Percentiles rank a stretch among this genome's conserved stretches.
Evolutionary conservation across 345 rosid species (phyloP).

Genomic region (Acer campestre): DNA sequence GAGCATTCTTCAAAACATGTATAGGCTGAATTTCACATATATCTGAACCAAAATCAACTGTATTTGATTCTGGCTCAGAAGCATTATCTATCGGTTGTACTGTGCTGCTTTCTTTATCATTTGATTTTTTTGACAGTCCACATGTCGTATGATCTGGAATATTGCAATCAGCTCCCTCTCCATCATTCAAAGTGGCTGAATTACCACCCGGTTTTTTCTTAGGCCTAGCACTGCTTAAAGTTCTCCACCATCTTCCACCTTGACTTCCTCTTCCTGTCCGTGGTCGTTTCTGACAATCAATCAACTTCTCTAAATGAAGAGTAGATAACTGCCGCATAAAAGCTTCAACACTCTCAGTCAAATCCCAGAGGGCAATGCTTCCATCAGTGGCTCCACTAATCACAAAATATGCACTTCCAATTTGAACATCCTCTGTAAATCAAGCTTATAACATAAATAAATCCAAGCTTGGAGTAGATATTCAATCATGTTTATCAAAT

Average conservation of each 20-base stretch:
- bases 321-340: slow-evolving; percentile 59
- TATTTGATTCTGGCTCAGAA: slow-evolving; percentile 32
- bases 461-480: neutral
- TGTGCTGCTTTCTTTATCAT: slow-evolving; percentile 21
- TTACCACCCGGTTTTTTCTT: slow-evolving; percentile 30
- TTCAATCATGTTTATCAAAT: neutral
- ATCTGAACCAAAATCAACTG: slow-evolving; percentile 38
- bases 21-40: slow-evolving; percentile 62
- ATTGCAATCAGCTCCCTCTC: slow-evolving; percentile 19
- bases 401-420: slow-evolving; percentile 53
- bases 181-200: slow-evolving; percentile 21
- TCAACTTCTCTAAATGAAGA: slow-evolving; percentile 53
- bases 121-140: slow-evolving; percentile 21
- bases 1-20: slow-evolving; percentile 52
- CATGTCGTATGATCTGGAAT: slow-evolving; percentile 18
- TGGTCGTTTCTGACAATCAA: slow-evolving; percentile 73
- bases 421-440: slow-evolving; percentile 45
- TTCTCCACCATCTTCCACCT: slow-evolving; percentile 89
- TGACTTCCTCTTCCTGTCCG: slow-evolving; percentile 96
- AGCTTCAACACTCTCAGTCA: slow-evolving; percentile 64
- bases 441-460: slow-evolving; percentile 16
- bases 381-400: slow-evolving; percentile 97
- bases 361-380: slow-evolving; percentile 88
- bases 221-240: slow-evolving; percentile 31
- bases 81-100: slow-evolving; percentile 23